Conservation (phyloP, 2,329 filamentous ascomycete genomes). For the Tolypocladium album region DNA sequence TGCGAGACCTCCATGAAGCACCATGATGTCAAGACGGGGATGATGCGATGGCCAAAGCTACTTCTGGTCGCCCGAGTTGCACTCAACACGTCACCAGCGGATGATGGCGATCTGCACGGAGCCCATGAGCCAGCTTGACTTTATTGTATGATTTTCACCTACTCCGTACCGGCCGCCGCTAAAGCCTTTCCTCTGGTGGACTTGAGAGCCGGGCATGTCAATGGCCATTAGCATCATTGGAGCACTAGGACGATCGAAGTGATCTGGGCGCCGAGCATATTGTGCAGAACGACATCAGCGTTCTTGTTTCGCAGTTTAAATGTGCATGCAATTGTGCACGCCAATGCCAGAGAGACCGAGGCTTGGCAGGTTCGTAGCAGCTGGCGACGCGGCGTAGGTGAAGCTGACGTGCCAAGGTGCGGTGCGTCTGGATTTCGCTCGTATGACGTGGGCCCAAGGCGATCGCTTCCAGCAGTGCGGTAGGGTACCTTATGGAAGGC, state of each 20-base stretch:
- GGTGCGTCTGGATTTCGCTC: neutral
- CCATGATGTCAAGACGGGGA: neutral
- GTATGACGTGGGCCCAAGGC: neutral
- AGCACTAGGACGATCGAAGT: neutral
- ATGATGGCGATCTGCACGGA: slow-evolving; percentile 1
- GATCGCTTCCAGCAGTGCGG: neutral
- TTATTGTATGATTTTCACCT: no score
- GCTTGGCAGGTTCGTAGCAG: neutral
- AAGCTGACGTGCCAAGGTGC: neutral
- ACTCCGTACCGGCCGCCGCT: neutral
- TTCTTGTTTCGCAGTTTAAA: slow-evolving; percentile 2
- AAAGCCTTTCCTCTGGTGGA: neutral
- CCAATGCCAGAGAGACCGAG: neutral
- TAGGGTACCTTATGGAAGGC: no score
- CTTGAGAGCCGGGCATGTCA: neutral
- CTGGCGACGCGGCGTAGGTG: neutral
- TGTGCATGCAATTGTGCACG: neutral
- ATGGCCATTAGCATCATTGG: neutral
- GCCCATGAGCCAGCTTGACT: neutral
- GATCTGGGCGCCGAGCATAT: neutral
- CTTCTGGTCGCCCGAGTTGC: neutral
- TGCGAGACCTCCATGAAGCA: neutral
- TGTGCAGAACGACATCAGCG: neutral
- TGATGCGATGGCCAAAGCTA: neutral
- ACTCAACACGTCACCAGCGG: neutral